phyloP scores from a whole-genome alignment of 495 filamentous ascomycete species.

The Lichenothelia convexa region DNA sequence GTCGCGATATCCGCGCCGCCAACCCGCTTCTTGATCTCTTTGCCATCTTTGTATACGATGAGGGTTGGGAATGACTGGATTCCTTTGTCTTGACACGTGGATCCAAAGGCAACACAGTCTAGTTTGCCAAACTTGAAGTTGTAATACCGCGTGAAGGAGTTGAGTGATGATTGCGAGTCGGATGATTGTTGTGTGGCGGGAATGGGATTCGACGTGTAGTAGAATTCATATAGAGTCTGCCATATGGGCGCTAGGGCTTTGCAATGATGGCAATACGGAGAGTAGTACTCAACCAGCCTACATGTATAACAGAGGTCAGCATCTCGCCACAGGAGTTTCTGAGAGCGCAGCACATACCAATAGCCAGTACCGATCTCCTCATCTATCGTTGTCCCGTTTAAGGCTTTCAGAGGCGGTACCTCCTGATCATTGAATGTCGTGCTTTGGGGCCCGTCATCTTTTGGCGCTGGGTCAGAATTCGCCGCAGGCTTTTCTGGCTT shows the following conservation, averaged over 20 bases:
- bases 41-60: constrained; percentile 66
- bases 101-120: constrained; percentile 66
- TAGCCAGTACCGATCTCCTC: constrained; percentile 42
- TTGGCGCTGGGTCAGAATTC: not conserved
- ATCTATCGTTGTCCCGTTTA: constrained; percentile 37
- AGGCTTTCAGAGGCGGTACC: constrained; percentile 55
- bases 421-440: constrained; percentile 66
- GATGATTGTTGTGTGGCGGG: constrained; percentile 16
- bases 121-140: constrained; percentile 75
- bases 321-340: not conserved
- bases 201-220: constrained; percentile 75
- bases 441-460: not conserved
- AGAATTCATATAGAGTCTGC: constrained; percentile 90
- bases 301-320: not conserved
- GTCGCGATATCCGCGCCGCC: constrained; percentile 42
- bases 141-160: constrained; percentile 56
- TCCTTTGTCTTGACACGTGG: constrained; percentile 47
- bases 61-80: constrained; percentile 56
- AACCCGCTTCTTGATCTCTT: constrained; percentile 37
- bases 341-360: constrained; percentile 27
- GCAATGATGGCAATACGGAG: constrained; percentile 67
- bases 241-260: constrained; percentile 60
- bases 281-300: constrained; percentile 63
- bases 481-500: not conserved
- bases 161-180: constrained; percentile 25